Conservation (phyloP, 441 rosid genomes). For the Eutrema salsugineum region DNA sequence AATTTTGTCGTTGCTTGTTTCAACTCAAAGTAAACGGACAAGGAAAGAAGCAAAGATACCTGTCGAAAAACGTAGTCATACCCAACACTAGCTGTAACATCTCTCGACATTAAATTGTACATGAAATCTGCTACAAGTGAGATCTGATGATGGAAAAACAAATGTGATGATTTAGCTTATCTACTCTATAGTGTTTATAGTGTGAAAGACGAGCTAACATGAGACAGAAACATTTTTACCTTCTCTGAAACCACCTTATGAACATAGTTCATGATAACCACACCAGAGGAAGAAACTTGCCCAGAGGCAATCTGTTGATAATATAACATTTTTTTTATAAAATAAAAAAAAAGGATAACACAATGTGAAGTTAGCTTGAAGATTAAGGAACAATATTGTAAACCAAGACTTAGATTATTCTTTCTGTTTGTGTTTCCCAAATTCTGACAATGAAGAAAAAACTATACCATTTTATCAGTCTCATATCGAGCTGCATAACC, state of each 20-base stretch:
- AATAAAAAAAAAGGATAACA: not conserved
- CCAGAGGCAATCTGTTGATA: conserved; percentile 66
- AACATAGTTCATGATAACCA: conserved; percentile 79
- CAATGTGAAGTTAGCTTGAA: not conserved
- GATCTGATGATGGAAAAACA: conserved; percentile 39
- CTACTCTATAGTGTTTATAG: not conserved
- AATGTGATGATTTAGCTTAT: not conserved
- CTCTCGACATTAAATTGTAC: conserved; percentile 67
- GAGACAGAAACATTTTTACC: conserved; percentile 37
- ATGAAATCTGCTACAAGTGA: conserved; percentile 76
- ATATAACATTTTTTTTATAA: not conserved
- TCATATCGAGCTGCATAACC: conserved; percentile 88
- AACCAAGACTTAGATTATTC: no score
- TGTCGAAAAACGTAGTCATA: conserved; percentile 88
- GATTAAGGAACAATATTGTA: no score
- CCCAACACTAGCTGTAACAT: conserved; percentile 75
- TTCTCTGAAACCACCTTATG: conserved; percentile 81
- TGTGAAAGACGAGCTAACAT: not conserved
- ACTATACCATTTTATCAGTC: conserved; percentile 71
- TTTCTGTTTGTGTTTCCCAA: not conserved
- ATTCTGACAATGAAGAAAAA: not conserved
- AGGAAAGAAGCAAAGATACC: conserved; percentile 30
- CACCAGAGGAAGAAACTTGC: conserved; percentile 81
- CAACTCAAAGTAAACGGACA: not conserved
- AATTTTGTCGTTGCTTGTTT: not conserved